A percentile compares a stretch with the other conserved stretches of the same genome.
Conservation (phyloP, 331 rosid species). For the Malus hybrid region DNA sequence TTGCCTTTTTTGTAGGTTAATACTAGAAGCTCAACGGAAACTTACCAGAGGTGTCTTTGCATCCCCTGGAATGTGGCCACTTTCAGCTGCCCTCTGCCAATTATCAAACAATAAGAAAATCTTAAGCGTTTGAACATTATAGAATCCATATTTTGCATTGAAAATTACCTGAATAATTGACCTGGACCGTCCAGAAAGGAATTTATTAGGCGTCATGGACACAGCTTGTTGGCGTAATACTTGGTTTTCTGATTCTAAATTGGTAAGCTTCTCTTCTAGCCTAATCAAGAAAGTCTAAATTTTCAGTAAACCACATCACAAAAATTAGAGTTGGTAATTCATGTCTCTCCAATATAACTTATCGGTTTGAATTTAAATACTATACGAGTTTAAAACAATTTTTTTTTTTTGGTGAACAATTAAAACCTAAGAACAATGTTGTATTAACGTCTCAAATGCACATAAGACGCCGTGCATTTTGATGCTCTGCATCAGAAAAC, state of each 20-base stretch:
- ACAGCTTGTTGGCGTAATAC: conserved; percentile 90
- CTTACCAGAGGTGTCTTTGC: conserved; percentile 49
- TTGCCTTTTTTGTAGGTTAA: not conserved
- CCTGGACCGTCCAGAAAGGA: conserved; percentile 73
- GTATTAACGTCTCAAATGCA: not conserved
- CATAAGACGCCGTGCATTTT: not conserved
- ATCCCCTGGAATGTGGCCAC: conserved; percentile 46
- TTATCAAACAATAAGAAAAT: conserved; percentile 20
- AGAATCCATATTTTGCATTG: not conserved
- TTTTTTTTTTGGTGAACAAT: too few species aligned
- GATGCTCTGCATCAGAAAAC: not conserved
- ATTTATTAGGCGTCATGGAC: conserved; percentile 84
- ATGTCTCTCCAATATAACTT: not conserved
- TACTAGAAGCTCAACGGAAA: not conserved
- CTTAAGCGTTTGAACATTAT: not conserved
- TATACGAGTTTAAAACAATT: not conserved
- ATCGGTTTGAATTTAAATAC: not conserved
- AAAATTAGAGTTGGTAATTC: conserved; percentile 3
- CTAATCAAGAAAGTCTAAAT: conserved; percentile 39
- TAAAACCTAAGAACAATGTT: not conserved
- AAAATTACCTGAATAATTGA: conserved; percentile 65
- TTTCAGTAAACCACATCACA: conserved; percentile 21
- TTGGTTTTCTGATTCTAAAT: conserved; percentile 80
- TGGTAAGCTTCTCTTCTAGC: conserved; percentile 80
- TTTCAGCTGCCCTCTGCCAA: conserved; percentile 57